Percentiles rank a stretch among this genome's conserved stretches.
Conservation (phyloP, 1,284 basidiomycete genomes). For the Singerocomus rubriflavus region DNA sequence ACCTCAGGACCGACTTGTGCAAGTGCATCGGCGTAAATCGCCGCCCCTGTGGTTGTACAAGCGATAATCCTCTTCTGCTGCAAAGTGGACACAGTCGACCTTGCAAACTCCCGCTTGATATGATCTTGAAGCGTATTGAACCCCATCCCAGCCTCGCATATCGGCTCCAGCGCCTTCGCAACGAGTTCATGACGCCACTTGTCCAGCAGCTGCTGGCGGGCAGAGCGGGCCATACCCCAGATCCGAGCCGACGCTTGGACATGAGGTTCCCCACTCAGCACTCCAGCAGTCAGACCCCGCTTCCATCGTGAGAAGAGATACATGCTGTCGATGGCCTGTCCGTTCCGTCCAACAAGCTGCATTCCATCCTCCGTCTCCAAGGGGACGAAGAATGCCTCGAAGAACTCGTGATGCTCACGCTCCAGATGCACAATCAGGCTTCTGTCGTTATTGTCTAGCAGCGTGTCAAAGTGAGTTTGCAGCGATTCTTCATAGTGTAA, state of each 20-base stretch:
- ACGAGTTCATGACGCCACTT: slow-evolving; percentile 42
- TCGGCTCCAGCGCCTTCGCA: slow-evolving; percentile 24
- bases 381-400: slow-evolving; percentile 47
- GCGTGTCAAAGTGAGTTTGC: neutral
- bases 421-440: slow-evolving; percentile 34
- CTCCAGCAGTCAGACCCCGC: slow-evolving; percentile 41
- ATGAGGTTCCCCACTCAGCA: slow-evolving; percentile 32
- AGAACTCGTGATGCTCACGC: slow-evolving; percentile 39
- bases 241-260: slow-evolving; percentile 34
- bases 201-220: slow-evolving; percentile 33
- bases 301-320: slow-evolving; percentile 52
- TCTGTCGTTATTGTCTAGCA: neutral
- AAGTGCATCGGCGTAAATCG: slow-evolving; percentile 49
- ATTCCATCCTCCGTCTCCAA: slow-evolving; percentile 39
- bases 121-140: slow-evolving; percentile 41
- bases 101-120: slow-evolving; percentile 36
- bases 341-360: slow-evolving; percentile 42
- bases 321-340: slow-evolving; percentile 23
- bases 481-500: slow-evolving; percentile 29
- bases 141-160: slow-evolving; percentile 33
- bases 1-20: slow-evolving; percentile 43
- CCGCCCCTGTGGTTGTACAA: slow-evolving; percentile 66
- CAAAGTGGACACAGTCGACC: slow-evolving; percentile 36
- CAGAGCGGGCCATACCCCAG: slow-evolving; percentile 42
- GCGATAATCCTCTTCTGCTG: slow-evolving; percentile 52